These are phyloP conservation scores for Rosa rugosa DNA, from an alignment of 306 rosid genomes.

Conservation along the genomic window DNA sequence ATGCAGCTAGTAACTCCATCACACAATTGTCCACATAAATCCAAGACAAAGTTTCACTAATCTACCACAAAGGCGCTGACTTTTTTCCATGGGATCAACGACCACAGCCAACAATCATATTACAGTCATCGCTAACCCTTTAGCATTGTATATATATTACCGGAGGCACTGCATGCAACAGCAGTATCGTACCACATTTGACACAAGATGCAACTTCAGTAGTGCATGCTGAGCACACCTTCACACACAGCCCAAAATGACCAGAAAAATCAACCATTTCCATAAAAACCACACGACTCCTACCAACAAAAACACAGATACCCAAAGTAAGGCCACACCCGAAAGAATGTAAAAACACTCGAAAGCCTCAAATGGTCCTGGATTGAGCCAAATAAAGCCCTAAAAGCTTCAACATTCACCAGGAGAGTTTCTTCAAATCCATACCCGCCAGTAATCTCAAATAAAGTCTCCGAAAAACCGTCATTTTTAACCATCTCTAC, in stretches of 20 bases:
- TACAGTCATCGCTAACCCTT: not conserved
- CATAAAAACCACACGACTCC: not conserved
- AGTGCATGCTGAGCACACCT: not conserved
- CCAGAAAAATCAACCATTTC: not conserved
- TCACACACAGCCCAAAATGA: not conserved
- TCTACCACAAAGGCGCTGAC: not conserved
- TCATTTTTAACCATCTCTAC: conserved; percentile 2
- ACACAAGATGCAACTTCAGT: not conserved
- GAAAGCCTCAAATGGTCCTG: not conserved
- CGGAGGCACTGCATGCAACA: conserved; percentile 6
- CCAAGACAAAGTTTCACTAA: not conserved
- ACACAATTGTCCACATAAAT: not conserved
- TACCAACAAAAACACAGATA: not conserved
- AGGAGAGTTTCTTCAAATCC: not conserved
- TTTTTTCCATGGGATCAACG: not conserved
- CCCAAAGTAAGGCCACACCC: not conserved
- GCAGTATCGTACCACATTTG: not conserved
- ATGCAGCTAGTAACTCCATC: not conserved
- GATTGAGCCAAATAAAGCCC: not conserved
- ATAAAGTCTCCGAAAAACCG: not conserved
- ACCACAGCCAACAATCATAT: not conserved
- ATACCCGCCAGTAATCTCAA: not conserved
- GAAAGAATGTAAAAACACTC: not conserved
- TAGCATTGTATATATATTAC: not conserved
- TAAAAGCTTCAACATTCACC: not conserved